A percentile compares a stretch with the other conserved stretches of the same genome.
phyloP scores from a whole-genome alignment of 2,329 filamentous ascomycete genomes.

The Cladobotryum protrusum region DNA sequence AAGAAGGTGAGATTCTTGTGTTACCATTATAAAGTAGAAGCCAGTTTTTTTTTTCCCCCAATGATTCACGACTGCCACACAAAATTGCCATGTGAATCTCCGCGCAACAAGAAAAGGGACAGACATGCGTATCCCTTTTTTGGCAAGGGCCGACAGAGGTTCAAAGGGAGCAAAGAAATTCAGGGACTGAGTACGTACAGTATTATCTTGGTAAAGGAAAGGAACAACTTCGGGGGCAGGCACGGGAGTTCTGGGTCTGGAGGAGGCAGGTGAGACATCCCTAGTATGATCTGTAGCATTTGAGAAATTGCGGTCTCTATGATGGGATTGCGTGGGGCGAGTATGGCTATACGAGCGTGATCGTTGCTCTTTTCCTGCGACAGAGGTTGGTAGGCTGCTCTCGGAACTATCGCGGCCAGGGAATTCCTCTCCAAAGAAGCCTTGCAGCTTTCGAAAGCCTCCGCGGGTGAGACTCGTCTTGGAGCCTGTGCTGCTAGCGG shows the following conservation, averaged over 20 bases:
- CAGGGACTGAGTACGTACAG: constrained; percentile 48
- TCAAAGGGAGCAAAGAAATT: constrained; percentile 18
- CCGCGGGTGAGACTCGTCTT: constrained; percentile 64
- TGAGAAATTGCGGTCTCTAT: constrained; percentile 76
- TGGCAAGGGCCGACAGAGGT: background rate
- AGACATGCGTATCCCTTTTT: background rate
- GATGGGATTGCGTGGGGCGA: constrained; percentile 34
- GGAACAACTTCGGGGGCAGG: constrained; percentile 91
- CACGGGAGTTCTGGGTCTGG: constrained; percentile 75
- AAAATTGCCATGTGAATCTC: too few species aligned
- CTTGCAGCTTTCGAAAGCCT: constrained; percentile 76
- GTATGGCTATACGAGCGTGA: constrained; percentile 57
- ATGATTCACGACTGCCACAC: background rate
- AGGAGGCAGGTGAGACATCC: constrained; percentile 68
- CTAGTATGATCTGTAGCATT: constrained; percentile 65
- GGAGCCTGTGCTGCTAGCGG: constrained; percentile 77
- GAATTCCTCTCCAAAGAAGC: constrained; percentile 90
- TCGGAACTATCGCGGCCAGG: constrained; percentile 69
- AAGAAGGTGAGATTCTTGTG: constrained; percentile 19
- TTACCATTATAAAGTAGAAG: constrained; percentile 6
- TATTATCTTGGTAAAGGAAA: constrained; percentile 83
- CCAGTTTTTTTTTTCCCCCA: background rate
- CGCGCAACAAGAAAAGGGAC: background rate
- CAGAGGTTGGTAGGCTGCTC: constrained; percentile 50
- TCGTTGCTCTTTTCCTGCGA: constrained; percentile 51